A percentile compares a stretch with the other conserved stretches of the same genome.
Conservation (phyloP, 1,284 basidiomycete genomes). For the Tilletia indica region DNA sequence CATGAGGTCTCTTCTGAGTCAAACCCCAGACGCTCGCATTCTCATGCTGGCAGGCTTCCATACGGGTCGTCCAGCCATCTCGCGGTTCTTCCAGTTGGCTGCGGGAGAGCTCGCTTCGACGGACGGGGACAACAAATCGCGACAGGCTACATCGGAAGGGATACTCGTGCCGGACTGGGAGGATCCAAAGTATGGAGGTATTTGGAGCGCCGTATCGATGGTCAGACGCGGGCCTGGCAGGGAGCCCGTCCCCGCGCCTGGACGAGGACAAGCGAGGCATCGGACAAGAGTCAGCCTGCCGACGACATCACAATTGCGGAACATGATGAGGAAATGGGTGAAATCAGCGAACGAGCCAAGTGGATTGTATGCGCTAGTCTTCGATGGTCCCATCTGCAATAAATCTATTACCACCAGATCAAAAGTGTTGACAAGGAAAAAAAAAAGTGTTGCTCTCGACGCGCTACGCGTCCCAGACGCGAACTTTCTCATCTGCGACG, state of each 20-base stretch:
- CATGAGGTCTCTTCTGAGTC: slow-evolving; percentile 36
- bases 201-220: slow-evolving; percentile 40
- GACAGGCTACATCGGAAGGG: slow-evolving; percentile 18
- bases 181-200: slow-evolving; percentile 26
- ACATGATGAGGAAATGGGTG: slow-evolving; percentile 47
- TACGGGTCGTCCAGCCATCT: slow-evolving; percentile 45
- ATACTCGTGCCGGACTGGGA: slow-evolving; percentile 36
- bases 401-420: not conserved
- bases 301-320: not conserved
- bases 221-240: slow-evolving; percentile 27
- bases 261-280: not conserved
- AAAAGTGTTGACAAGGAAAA: too few relatives aligned
- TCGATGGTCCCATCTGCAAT: slow-evolving; percentile 28
- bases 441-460: too few relatives aligned
- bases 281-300: too few relatives aligned
- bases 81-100: slow-evolving; percentile 35
- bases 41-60: slow-evolving; percentile 49
- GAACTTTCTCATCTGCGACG: not conserved
- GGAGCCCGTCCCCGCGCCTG: slow-evolving; percentile 20
- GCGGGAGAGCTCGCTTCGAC: slow-evolving; percentile 4
- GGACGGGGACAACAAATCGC: slow-evolving; percentile 12
- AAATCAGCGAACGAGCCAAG: slow-evolving; percentile 40
- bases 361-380: slow-evolving; percentile 47
- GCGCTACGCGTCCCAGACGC: too few relatives aligned
- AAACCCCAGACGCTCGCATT: slow-evolving; percentile 28